These are phyloP conservation scores for Amanita pallidorosea DNA, from an alignment of 768 basidiomycete species.

Conservation along the genomic window DNA sequence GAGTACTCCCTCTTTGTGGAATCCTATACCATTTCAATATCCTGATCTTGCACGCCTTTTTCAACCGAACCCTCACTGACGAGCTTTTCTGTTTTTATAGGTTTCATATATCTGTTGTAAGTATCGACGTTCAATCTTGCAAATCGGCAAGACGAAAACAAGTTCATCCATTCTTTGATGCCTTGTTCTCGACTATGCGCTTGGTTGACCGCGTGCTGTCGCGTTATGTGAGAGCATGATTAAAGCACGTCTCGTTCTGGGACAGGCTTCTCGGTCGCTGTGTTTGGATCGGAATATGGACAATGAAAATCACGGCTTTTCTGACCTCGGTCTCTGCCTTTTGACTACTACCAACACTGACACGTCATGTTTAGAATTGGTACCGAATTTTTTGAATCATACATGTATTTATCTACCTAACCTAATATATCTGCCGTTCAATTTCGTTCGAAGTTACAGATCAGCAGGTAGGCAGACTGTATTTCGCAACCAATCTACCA, in stretches of 20 bases:
- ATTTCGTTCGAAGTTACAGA: conserved; percentile 5
- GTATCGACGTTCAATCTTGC: conserved; percentile 8
- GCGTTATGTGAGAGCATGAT: conserved; percentile 24
- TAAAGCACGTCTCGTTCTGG: conserved; percentile 39
- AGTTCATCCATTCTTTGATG: conserved; percentile 83
- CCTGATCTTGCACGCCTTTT: conserved; percentile 28
- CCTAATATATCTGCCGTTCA: not conserved
- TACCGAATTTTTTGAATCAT: not conserved
- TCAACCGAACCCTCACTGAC: conserved; percentile 12
- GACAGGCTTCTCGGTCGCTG: conserved; percentile 21
- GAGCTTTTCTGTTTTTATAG: not conserved
- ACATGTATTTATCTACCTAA: not conserved
- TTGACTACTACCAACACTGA: not conserved
- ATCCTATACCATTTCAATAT: conserved; percentile 44
- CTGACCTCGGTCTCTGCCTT: conserved; percentile 28
- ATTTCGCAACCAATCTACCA: conserved; percentile 35
- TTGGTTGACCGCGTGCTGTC: conserved; percentile 21
- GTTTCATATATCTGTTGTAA: conserved; percentile 12
- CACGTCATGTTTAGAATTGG: not conserved
- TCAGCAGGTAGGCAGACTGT: conserved; percentile 20
- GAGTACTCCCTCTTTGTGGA: conserved; percentile 63
- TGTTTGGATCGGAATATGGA: not conserved
- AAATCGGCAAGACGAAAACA: conserved; percentile 45
- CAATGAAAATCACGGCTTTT: conserved; percentile 57
- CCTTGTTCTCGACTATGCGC: conserved; percentile 16